Evolutionary conservation across 768 basidiomycete genomes (phyloP), one percentile per base, ranked within the genome.

Genomic region (Cubamyces sp.): DNA sequence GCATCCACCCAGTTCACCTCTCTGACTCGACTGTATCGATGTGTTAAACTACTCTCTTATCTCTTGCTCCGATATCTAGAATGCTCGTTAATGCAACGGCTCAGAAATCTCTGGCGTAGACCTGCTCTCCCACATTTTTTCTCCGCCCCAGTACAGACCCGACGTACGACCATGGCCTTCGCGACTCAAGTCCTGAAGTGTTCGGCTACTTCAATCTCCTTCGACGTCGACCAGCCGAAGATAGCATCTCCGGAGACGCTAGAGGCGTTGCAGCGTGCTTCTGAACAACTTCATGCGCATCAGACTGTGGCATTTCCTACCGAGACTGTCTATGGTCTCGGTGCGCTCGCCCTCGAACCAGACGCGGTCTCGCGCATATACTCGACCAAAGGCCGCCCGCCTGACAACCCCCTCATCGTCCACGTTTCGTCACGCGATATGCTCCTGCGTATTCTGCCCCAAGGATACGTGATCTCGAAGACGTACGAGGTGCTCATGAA

Each of bases 311-410:
- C 89, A 0, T 92, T 99, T 71, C 96, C 97, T 0, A 98, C 97
- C 30, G 97, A 99, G 76, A 98, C 97, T 0, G 97, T 99, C 12
- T 99, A 98, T 74, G 97, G 97, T 1, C 86, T 99, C n/a, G 97
- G 92, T 28, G 97, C 94, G 0, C 76, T 87, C 21, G 94, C 96
- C 0, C 76, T 94, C 47, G 77, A 86, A 68, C 65, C 82, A 8
- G 65, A 75, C 16, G 94, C 96, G 2, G 83, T 86, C 5, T 71
- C 81, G 2, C 82, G 81, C 68, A 95, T 99, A 68, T 99, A 94
- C 75, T 74, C 82, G 18, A 90, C 90, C 53, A 99, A 99, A 71
- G 92, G 94, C 41, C 84, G 97, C 55, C 97, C 97, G 7, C 78
- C 90, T 4, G 97, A 99, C 75, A 99, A 99, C 74, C 97, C 97